A percentile compares a stretch with the other conserved stretches of the same genome.
Evolutionary conservation across 2,329 filamentous ascomycete genomes (phyloP).

Genomic region (Lasiodiplodia sp.): DNA sequence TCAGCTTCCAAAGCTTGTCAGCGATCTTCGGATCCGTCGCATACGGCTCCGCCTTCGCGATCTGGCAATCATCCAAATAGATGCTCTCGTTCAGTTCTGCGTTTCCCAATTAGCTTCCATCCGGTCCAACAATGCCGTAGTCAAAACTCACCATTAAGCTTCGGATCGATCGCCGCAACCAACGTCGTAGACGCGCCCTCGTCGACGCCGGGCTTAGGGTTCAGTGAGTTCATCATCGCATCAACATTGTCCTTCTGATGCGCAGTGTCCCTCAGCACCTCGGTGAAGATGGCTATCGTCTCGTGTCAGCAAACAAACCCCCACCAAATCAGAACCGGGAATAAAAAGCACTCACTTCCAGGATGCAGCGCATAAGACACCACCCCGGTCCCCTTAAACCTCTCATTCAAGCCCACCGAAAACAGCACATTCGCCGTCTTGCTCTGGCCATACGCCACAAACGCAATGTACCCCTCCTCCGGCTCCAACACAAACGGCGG

Average conservation of each 20-base stretch:
- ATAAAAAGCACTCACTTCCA: constrained; percentile 30
- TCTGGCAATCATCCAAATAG: constrained; percentile 40
- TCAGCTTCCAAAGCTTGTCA: constrained; percentile 44
- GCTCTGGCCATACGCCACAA: constrained; percentile 35
- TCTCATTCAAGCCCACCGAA: constrained; percentile 36
- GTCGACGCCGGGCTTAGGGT: constrained; percentile 36
- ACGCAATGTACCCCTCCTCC: constrained; percentile 20
- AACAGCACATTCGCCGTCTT: constrained; percentile 42
- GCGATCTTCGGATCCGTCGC: constrained; percentile 36
- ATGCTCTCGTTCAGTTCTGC: constrained; percentile 35
- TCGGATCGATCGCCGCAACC: constrained; percentile 41
- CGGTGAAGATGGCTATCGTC: neutral
- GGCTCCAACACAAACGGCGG: neutral
- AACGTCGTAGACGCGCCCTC: constrained; percentile 42
- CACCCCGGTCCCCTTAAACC: constrained; percentile 37
- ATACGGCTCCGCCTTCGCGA: constrained; percentile 33
- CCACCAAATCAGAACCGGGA: too few relatives aligned
- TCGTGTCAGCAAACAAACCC: neutral
- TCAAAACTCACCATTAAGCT: constrained; percentile 32
- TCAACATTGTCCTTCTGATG: neutral
- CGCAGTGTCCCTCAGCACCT: neutral
- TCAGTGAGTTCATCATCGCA: neutral
- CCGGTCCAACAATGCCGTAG: neutral
- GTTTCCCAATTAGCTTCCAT: neutral
- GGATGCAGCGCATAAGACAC: constrained; percentile 42